phyloP scores from a whole-genome alignment of 352 stramenopile species.

The Discostella stelligera region DNA sequence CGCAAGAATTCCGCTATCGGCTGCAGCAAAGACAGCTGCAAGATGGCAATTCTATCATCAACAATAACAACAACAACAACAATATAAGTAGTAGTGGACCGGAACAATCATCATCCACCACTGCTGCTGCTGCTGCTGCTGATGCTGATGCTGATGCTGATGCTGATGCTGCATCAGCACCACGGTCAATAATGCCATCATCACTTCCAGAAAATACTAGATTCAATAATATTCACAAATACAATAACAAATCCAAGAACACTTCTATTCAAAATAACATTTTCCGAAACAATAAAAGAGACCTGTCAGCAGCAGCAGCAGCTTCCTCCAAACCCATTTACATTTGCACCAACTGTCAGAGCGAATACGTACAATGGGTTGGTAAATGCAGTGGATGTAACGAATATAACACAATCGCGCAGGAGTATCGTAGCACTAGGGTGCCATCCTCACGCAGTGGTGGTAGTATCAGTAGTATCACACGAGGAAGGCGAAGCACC shows the following conservation, averaged over 20 bases:
- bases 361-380: conserved; percentile 79
- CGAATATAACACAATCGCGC: conserved; percentile 88
- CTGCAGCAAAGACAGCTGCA: conserved; percentile 18
- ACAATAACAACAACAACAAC: conserved; percentile 2
- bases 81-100: not conserved
- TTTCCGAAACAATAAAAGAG: no score
- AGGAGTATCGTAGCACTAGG: conserved; percentile 35
- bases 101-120: not conserved
- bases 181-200: no score
- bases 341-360: conserved; percentile 76
- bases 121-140: conserved; percentile 14
- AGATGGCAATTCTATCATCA: not conserved
- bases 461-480: conserved; percentile 11
- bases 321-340: no score
- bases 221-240: no score
- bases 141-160: conserved; percentile 29
- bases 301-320: no score
- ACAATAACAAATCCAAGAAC: no score
- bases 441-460: conserved; percentile 29
- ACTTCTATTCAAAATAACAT: no score
- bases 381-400: conserved; percentile 83
- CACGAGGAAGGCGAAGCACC: no score
- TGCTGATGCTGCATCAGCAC: conserved; percentile 36
- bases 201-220: no score
- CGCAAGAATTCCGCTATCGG: conserved; percentile 33